These are phyloP conservation scores for Rhytidhysteron rufulum DNA, from an alignment of 2,329 filamentous ascomycete species.

Conservation along the genomic window DNA sequence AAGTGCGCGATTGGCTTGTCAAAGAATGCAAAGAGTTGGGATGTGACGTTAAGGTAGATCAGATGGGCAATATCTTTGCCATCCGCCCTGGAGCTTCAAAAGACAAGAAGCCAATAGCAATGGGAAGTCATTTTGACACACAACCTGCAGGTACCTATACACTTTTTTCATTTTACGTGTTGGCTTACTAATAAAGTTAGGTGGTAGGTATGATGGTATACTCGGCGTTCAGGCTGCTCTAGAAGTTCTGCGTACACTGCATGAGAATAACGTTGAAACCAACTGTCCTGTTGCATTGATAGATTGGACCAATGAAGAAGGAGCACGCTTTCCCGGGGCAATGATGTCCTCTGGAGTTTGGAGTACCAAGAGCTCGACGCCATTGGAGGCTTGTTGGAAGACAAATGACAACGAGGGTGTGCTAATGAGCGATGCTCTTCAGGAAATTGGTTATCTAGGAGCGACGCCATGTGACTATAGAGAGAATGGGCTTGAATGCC, in stretches of 20 bases:
- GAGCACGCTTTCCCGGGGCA: slow-evolving; percentile 69
- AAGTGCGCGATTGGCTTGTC: slow-evolving; percentile 27
- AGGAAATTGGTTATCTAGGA: slow-evolving; percentile 30
- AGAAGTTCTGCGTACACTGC: slow-evolving; percentile 34
- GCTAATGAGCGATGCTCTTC: slow-evolving; percentile 37
- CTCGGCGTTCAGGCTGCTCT: slow-evolving; percentile 63
- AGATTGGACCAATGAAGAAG: slow-evolving; percentile 80
- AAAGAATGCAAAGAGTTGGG: slow-evolving; percentile 21
- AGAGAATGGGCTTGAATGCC: slow-evolving; percentile 62
- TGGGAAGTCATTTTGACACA: slow-evolving; percentile 50
- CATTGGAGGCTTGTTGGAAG: slow-evolving; percentile 22
- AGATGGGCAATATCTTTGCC: slow-evolving; percentile 34
- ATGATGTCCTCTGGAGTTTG: slow-evolving; percentile 74
- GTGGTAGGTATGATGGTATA: slow-evolving; percentile 71
- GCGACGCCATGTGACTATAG: slow-evolving; percentile 51
- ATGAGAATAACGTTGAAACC: slow-evolving; percentile 27
- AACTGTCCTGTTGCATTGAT: slow-evolving; percentile 67
- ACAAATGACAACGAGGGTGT: slow-evolving; percentile 50
- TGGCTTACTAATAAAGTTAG: slow-evolving; percentile 23
- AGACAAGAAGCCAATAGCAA: slow-evolving; percentile 44
- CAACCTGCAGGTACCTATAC: slow-evolving; percentile 39
- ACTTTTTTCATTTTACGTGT: neutral
- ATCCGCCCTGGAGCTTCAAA: slow-evolving; percentile 25
- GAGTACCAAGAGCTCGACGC: slow-evolving; percentile 49
- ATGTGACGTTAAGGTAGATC: slow-evolving; percentile 29